Conservation (phyloP, 2,329 filamentous ascomycete species). For the Curvularia spicifera region DNA sequence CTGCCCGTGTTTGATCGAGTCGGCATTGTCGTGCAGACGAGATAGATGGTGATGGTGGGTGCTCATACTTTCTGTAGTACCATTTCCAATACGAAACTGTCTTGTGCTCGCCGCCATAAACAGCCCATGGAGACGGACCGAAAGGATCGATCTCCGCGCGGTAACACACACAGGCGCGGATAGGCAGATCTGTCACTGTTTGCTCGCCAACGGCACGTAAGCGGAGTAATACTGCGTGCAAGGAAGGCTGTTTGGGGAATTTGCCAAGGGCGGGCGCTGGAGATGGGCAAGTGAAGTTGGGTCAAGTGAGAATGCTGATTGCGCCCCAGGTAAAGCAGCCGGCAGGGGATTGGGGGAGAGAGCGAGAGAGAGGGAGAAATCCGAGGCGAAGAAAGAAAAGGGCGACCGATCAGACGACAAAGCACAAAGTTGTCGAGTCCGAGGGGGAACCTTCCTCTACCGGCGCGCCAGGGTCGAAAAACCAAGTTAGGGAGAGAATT, state of each 20-base stretch:
- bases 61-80: conserved; percentile 7
- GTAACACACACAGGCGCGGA: background rate
- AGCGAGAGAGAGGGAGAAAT: too few species aligned
- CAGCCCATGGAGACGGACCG: conserved; percentile 12
- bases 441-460: conserved; percentile 14
- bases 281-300: background rate
- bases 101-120: background rate
- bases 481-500: conserved; percentile 23
- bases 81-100: conserved; percentile 8
- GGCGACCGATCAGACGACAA: background rate
- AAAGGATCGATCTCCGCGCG: conserved; percentile 6
- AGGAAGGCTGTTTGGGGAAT: conserved; percentile 3
- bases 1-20: background rate
- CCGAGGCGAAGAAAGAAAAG: background rate
- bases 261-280: conserved; percentile 1
- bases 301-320: too few species aligned
- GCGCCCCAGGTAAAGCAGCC: too few species aligned
- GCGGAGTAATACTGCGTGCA: conserved; percentile 5
- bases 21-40: conserved; percentile 12
- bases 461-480: conserved; percentile 7
- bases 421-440: background rate
- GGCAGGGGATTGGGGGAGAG: background rate
- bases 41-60: conserved; percentile 20
- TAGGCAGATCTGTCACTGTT: background rate
- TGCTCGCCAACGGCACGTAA: conserved; percentile 3